phyloP scores from a whole-genome alignment of 129 eudicot species.

The Saussurea involucrata region DNA sequence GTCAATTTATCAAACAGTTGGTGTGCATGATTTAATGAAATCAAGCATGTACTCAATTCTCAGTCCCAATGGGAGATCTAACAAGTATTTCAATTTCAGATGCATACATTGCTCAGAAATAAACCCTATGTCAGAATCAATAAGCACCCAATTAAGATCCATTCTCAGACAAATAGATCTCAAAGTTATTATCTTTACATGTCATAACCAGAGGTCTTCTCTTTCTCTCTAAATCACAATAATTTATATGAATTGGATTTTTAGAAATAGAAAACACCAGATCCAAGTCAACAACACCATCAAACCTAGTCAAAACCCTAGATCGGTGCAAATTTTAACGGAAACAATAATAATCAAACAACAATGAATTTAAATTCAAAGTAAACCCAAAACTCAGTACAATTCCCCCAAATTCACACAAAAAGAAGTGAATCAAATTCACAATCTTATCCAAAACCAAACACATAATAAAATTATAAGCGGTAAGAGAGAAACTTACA shows the following conservation, averaged over 20 bases:
- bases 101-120: neutral
- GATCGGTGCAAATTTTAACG: constrained; percentile 8
- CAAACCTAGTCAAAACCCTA: constrained; percentile 29
- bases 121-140: neutral
- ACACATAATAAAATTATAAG: neutral
- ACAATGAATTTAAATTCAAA: neutral
- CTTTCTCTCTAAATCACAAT: neutral
- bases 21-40: constrained; percentile 16
- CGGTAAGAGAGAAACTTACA: constrained; percentile 29
- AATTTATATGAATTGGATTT: neutral
- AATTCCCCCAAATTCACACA: neutral
- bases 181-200: neutral
- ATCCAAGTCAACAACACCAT: constrained; percentile 22
- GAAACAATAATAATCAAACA: neutral
- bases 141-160: neutral
- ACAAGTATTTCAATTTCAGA: neutral
- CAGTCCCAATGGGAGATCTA: neutral
- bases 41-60: neutral
- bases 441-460: constrained; percentile 1
- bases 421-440: neutral
- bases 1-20: constrained; percentile 17
- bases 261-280: constrained; percentile 6
- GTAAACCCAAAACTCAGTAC: neutral
- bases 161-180: neutral
- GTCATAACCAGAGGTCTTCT: neutral